Percentiles rank a stretch among this genome's conserved stretches.
Conservation (phyloP, 2,329 filamentous ascomycete species). For the Fonsecaea multimorphosa region DNA sequence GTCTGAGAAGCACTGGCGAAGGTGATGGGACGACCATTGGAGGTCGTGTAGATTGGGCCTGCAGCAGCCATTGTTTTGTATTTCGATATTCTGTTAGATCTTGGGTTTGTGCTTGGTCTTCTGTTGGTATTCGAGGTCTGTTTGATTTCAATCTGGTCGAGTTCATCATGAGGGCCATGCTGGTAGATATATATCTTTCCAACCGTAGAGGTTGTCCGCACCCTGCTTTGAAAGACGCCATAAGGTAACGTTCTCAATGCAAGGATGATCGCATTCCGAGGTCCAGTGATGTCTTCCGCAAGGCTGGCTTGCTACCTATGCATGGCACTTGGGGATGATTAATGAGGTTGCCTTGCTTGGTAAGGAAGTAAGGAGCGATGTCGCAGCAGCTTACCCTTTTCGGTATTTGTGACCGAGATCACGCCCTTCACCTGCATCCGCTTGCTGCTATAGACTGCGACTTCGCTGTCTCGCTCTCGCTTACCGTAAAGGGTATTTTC, state of each 20-base stretch:
- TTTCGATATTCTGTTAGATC: not conserved
- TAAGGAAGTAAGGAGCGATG: not conserved
- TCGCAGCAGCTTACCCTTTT: not conserved
- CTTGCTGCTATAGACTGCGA: constrained; percentile 1
- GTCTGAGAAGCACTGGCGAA: constrained; percentile 31
- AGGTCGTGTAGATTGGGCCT: constrained; percentile 27
- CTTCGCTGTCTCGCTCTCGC: constrained; percentile 2
- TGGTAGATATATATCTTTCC: constrained; percentile 10
- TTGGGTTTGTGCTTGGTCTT: not conserved
- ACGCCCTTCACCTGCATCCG: not conserved
- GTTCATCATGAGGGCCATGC: not conserved
- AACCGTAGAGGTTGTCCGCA: not conserved
- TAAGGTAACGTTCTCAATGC: not conserved
- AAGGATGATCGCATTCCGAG: not conserved
- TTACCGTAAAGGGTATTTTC: not conserved
- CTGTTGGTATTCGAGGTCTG: not conserved
- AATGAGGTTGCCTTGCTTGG: not conserved
- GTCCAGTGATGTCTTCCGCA: constrained; percentile 1
- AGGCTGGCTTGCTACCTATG: not conserved
- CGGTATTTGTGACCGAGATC: not conserved
- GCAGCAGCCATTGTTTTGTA: constrained; percentile 2
- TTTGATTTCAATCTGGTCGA: not conserved
- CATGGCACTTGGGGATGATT: not conserved
- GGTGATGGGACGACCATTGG: constrained; percentile 23
- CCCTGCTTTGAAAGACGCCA: not conserved